Conservation (phyloP, 2,329 filamentous ascomycete genomes). For the Fusarium xyrophilum region DNA sequence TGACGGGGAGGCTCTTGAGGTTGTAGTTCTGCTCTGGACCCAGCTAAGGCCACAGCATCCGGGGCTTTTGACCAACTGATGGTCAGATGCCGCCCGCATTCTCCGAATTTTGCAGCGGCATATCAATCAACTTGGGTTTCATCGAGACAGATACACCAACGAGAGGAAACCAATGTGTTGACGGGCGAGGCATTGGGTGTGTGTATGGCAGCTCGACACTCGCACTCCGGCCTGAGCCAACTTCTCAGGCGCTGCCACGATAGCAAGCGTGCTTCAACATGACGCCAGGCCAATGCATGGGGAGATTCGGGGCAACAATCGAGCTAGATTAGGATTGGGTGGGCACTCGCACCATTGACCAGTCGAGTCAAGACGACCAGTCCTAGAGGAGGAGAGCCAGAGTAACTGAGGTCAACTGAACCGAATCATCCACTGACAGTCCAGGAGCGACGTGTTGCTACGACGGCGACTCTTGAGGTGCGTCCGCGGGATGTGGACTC, state of each 20-base stretch:
- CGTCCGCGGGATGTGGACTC: slow-evolving; percentile 35
- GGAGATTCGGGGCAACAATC: slow-evolving; percentile 32
- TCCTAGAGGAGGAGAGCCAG: slow-evolving; percentile 12
- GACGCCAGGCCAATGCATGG: slow-evolving; percentile 40
- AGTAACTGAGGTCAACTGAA: slow-evolving; percentile 4
- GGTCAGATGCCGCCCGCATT: slow-evolving; percentile 35
- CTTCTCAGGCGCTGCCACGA: slow-evolving; percentile 51
- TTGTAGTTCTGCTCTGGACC: slow-evolving; percentile 26
- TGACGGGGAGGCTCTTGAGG: slow-evolving; percentile 34
- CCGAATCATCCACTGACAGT: slow-evolving; percentile 32
- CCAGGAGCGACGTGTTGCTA: slow-evolving; percentile 40
- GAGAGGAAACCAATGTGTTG: slow-evolving; percentile 13
- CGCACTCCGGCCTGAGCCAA: slow-evolving; percentile 27
- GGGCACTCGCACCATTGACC: slow-evolving; percentile 41
- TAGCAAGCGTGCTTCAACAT: slow-evolving; percentile 45
- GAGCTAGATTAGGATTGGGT: slow-evolving; percentile 40
- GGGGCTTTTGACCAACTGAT: slow-evolving; percentile 38
- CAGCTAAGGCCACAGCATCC: slow-evolving; percentile 36
- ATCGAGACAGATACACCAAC: slow-evolving; percentile 29
- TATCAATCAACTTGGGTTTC: slow-evolving; percentile 24
- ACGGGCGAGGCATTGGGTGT: slow-evolving; percentile 25
- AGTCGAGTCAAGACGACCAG: slow-evolving; percentile 21
- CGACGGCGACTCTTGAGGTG: slow-evolving; percentile 34
- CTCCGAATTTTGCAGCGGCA: slow-evolving; percentile 21
- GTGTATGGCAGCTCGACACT: slow-evolving; percentile 30